These are phyloP conservation scores for Biscogniauxia mediterranea DNA, from an alignment of 2,329 filamentous ascomycete species.

Conservation along the genomic window DNA sequence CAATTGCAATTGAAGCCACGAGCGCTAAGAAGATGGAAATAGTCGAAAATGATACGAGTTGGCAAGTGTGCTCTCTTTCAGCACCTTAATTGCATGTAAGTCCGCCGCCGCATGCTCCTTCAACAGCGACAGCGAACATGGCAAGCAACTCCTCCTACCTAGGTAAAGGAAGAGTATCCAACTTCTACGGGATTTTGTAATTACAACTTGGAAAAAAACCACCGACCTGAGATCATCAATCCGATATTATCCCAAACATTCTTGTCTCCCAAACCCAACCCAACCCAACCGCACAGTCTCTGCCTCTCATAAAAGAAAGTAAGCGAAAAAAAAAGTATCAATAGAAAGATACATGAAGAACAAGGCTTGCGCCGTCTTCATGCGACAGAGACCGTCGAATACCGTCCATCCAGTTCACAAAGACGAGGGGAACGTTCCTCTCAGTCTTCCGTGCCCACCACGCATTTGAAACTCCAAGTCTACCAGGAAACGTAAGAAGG, in stretches of 20 bases:
- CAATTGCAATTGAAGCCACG: background rate
- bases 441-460: background rate
- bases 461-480: background rate
- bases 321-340: background rate
- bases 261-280: background rate
- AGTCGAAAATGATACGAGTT: constrained; percentile 14
- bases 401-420: background rate
- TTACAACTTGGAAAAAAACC: constrained; percentile 9
- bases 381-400: background rate
- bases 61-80: constrained; percentile 24
- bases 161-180: constrained; percentile 19
- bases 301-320: too few relatives aligned
- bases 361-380: background rate
- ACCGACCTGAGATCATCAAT: background rate
- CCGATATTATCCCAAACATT: background rate
- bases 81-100: constrained; percentile 25
- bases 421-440: background rate
- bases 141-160: constrained; percentile 17
- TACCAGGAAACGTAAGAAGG: background rate
- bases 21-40: too few relatives aligned
- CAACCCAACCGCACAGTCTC: too few relatives aligned
- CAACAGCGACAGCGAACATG: background rate
- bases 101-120: constrained; percentile 11
- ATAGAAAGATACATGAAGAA: background rate
- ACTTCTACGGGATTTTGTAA: constrained; percentile 18